Evolutionary conservation across 257 asterid genomes (phyloP), one percentile per base, ranked within the genome.

Genomic region (Solanum tarapatanum): DNA sequence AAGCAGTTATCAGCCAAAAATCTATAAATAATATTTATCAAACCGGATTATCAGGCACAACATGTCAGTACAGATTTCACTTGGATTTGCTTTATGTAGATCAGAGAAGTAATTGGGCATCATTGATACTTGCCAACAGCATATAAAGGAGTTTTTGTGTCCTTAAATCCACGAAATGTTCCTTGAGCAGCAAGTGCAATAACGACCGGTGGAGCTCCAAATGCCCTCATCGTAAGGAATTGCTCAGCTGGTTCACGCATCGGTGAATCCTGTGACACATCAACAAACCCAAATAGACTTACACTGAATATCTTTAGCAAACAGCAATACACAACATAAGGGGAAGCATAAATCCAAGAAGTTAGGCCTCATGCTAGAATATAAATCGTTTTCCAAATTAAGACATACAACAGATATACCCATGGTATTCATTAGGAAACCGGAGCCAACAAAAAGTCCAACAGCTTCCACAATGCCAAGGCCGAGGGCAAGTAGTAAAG

Each of bases 111-210:
- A 79, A 28, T 30, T 13, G 62, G 74, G 41, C 12, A 85, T 82
- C 72, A 36, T 75, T 35, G 84, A 87, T 87, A 86, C 94, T 90
- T 86, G 90, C 99, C 99, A 88, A 95, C 94, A 80, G 99, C 99
- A 92, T 91, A 94, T 84, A 97, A 89, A 64, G 99, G 99, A 83
- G 99, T 97, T 88, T 93, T 95, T 41, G 99, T 97, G 90, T 97
- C 99, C 93, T 95, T 94, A 88, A 97, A 95, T 87, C 99, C 99
- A 73, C 98, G 98, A 86, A 95, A 97, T 76, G 98, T 91, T 90
- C 98, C 99, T 91, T 97, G 99, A 83, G 97, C 97, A 89, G 99
- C 98, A 90, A 97, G 98, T 39, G 98, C 98, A 70, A 95, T 89
- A 60, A 97, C 98, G n/a, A 95, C 92, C 32, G 99, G 94, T 48